These are phyloP conservation scores for Melastoma malabathricum DNA, from an alignment of 345 rosid genomes.

Conservation along the genomic window DNA sequence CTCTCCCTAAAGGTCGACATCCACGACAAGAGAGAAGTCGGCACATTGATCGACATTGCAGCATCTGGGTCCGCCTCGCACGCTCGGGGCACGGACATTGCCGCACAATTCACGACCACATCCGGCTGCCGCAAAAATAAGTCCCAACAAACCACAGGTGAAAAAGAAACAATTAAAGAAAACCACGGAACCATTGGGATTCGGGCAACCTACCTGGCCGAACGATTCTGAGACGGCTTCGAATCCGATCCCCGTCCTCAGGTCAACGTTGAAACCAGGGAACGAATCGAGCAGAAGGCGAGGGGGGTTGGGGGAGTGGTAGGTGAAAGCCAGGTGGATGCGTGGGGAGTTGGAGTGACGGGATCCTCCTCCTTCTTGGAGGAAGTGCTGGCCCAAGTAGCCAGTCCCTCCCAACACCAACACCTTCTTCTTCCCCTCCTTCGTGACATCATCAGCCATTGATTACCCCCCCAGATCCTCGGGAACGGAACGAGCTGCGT, in stretches of 20 bases:
- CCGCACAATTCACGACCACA: constrained; percentile 83
- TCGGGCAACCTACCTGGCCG: constrained; percentile 33
- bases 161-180: background rate
- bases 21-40: constrained; percentile 64
- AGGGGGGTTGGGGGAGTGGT: constrained; percentile 39
- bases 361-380: constrained; percentile 30
- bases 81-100: constrained; percentile 67
- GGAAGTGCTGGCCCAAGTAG: constrained; percentile 84
- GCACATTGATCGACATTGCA: constrained; percentile 63
- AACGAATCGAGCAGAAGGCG: constrained; percentile 35
- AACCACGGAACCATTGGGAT: background rate
- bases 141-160: background rate
- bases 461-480: too few species aligned
- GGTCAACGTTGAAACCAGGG: constrained; percentile 49
- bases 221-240: constrained; percentile 35
- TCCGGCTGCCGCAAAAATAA: constrained; percentile 31
- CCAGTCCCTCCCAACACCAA: constrained; percentile 83
- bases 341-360: constrained; percentile 16
- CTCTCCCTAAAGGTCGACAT: constrained; percentile 24
- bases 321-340: constrained; percentile 38
- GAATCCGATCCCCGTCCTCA: constrained; percentile 48
- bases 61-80: constrained; percentile 69
- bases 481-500: too few species aligned
- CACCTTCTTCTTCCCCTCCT: constrained; percentile 27
- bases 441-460: constrained; percentile 8